Conservation (phyloP, 257 asterid genomes). For the Solanum tarapatanum region DNA sequence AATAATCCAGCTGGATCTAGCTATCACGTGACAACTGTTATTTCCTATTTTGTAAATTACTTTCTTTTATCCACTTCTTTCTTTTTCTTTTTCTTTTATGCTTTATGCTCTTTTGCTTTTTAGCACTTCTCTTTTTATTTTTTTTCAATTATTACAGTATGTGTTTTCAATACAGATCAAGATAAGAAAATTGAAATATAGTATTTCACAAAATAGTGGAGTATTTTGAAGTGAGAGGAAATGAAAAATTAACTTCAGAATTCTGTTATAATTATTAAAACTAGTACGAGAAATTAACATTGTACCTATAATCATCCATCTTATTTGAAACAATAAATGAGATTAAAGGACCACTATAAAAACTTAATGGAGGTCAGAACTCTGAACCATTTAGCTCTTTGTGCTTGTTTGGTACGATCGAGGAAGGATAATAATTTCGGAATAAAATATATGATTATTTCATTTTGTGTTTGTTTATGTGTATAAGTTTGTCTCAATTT, state of each 20-base stretch:
- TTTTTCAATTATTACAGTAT: no score
- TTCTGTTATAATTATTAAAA: background rate
- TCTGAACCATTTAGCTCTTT: background rate
- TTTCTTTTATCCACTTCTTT: background rate
- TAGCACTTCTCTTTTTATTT: background rate
- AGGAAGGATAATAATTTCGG: background rate
- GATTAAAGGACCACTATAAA: background rate
- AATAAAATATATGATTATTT: background rate
- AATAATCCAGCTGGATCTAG: slow-evolving; percentile 19
- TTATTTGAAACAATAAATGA: background rate
- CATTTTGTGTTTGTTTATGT: no score
- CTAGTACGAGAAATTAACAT: background rate
- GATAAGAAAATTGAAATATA: background rate
- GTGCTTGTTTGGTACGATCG: background rate
- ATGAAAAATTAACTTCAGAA: background rate
- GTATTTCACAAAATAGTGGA: background rate
- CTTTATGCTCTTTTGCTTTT: background rate
- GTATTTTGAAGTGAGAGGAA: background rate
- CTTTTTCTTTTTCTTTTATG: background rate
- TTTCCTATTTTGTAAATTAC: background rate
- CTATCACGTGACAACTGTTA: slow-evolving; percentile 6
- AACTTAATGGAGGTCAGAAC: background rate
- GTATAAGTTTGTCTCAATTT: no score
- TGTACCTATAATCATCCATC: background rate
- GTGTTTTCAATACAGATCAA: background rate